These are phyloP conservation scores for Firmiana major DNA, from an alignment of 345 rosid species.

Conservation along the genomic window DNA sequence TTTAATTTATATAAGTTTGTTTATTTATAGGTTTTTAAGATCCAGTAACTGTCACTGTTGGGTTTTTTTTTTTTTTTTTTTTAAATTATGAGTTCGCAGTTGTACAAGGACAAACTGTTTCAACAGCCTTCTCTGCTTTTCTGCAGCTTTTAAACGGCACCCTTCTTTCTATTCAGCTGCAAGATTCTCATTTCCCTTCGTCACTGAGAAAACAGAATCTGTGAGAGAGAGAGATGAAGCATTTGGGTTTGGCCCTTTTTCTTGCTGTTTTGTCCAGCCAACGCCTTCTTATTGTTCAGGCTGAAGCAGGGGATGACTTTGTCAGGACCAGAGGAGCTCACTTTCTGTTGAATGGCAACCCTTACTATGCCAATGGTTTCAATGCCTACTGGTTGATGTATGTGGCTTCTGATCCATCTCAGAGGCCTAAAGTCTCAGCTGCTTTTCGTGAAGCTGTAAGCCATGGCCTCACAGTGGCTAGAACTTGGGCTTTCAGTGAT, in stretches of 20 bases:
- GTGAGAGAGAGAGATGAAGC: slow-evolving; percentile 40
- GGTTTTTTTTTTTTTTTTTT: too few species aligned
- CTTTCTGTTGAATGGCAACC: slow-evolving; percentile 60
- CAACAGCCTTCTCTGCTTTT: background rate
- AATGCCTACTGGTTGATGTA: slow-evolving; percentile 95
- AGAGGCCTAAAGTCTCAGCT: slow-evolving; percentile 51
- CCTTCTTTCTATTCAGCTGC: background rate
- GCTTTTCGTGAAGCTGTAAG: slow-evolving; percentile 63
- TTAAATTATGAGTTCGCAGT: background rate
- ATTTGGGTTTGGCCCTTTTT: slow-evolving; percentile 24
- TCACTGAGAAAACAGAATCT: background rate
- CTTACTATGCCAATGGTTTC: slow-evolving; percentile 83
- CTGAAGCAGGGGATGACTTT: slow-evolving; percentile 54
- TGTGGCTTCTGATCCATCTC: slow-evolving; percentile 66
- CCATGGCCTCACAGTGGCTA: slow-evolving; percentile 69
- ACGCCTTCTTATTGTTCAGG: slow-evolving; percentile 28
- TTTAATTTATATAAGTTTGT: too few species aligned
- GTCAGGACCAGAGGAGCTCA: slow-evolving; percentile 59
- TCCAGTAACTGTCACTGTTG: too few species aligned
- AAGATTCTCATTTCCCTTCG: background rate
- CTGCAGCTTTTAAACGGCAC: slow-evolving; percentile 7
- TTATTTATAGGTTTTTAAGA: too few species aligned
- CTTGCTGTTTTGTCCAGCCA: slow-evolving; percentile 33
- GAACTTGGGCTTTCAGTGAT: slow-evolving; percentile 95
- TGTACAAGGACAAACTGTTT: slow-evolving; percentile 13